phyloP scores from a whole-genome alignment of 257 asterid species.

The Solanum medicagineum region DNA sequence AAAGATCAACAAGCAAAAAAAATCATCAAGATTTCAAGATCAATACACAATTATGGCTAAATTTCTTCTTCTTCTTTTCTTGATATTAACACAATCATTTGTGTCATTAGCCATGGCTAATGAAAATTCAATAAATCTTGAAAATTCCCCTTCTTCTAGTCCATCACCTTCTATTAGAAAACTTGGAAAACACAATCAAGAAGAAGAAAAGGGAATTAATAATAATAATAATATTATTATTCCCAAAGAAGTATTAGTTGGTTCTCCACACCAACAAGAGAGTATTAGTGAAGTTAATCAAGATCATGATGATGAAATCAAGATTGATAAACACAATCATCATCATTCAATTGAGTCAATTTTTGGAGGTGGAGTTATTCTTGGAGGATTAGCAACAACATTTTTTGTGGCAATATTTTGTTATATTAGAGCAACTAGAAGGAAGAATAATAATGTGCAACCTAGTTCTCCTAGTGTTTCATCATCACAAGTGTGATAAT shows the following conservation, averaged over 20 bases:
- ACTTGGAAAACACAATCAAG: constrained; percentile 4
- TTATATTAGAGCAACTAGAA: constrained; percentile 56
- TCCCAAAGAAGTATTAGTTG: background rate
- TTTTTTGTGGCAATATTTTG: constrained; percentile 42
- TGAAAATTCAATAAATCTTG: background rate
- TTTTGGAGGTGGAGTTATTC: constrained; percentile 24
- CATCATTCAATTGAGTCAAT: constrained; percentile 14
- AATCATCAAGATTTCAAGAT: background rate
- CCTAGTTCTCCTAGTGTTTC: constrained; percentile 10
- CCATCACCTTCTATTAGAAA: constrained; percentile 3
- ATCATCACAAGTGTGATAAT: background rate
- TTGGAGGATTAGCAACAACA: constrained; percentile 20
- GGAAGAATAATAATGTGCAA: constrained; percentile 5
- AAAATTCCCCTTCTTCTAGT: background rate
- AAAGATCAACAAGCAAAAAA: background rate
- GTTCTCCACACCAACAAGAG: background rate
- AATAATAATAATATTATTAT: background rate
- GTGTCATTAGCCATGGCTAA: constrained; percentile 1
- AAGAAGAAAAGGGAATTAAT: background rate
- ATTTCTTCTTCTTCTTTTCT: background rate
- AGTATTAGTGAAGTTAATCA: background rate
- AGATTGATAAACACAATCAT: background rate
- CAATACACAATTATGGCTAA: background rate
- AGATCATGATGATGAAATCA: background rate
- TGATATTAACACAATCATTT: constrained; percentile 2